Evolutionary conservation across 306 rosid genomes (phyloP).

Genomic region (Oemleria cerasiformis): DNA sequence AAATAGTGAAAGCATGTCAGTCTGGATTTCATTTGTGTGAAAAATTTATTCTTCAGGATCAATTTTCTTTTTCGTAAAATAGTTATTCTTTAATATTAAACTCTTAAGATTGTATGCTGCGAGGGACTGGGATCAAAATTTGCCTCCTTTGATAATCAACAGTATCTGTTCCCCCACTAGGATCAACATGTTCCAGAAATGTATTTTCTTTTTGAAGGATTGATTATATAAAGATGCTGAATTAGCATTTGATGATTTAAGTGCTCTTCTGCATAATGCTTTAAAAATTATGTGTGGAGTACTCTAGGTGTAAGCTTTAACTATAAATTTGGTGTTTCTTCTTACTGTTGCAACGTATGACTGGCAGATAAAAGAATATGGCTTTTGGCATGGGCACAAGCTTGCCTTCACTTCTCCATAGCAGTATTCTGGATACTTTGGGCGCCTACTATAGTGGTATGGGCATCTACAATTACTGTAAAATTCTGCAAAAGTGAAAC

Average conservation of each 20-base stretch:
- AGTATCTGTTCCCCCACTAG: background rate
- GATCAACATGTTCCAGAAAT: too few relatives aligned
- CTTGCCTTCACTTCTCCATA: constrained; percentile 81
- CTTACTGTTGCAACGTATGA: constrained; percentile 25
- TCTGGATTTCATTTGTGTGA: too few relatives aligned
- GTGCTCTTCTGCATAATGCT: background rate
- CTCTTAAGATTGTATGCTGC: too few relatives aligned
- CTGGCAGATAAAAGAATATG: constrained; percentile 92
- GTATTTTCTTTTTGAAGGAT: background rate
- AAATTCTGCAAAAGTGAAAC: background rate
- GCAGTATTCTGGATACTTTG: constrained; percentile 84
- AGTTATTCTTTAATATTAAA: too few relatives aligned
- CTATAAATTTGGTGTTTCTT: background rate
- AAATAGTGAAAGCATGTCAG: background rate
- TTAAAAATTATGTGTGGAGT: background rate
- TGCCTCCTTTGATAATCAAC: background rate
- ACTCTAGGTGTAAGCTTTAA: background rate
- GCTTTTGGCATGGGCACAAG: constrained; percentile 89
- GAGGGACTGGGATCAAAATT: background rate
- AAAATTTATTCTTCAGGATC: background rate
- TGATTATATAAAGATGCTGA: background rate
- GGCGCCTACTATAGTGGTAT: constrained; percentile 99
- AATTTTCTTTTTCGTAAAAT: background rate
- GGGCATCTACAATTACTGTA: constrained; percentile 18
- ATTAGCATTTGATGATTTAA: background rate